Conservation (phyloP, 352 stramenopile species). For the Globisporangium cystogenes region DNA sequence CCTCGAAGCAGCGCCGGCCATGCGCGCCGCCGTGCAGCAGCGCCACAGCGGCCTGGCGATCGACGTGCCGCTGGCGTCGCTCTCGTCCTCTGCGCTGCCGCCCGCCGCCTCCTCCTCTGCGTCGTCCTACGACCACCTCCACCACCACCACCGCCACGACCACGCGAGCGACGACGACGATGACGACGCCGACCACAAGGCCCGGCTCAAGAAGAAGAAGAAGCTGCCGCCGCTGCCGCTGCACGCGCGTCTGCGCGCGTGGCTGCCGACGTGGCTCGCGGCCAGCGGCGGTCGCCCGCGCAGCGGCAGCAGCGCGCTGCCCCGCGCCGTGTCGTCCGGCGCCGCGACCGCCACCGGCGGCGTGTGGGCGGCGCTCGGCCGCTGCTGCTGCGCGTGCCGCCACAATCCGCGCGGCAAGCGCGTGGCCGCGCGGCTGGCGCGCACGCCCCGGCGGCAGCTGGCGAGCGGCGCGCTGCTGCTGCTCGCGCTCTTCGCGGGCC, state of each 20-base stretch:
- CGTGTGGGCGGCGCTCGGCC: not conserved
- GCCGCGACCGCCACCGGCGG: too few species aligned
- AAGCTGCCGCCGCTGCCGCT: too few species aligned
- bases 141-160: not conserved
- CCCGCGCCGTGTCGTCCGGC: not conserved
- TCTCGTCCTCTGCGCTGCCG: not conserved
- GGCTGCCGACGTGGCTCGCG: conserved; percentile 1
- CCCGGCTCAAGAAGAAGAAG: not conserved
- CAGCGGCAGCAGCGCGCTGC: not conserved
- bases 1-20: not conserved
- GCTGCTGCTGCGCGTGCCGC: not conserved
- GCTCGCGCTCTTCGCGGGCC: conserved; percentile 21
- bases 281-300: not conserved
- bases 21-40: not conserved
- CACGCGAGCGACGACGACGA: conserved; percentile 1
- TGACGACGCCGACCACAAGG: not conserved
- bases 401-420: conserved; percentile 1
- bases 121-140: not conserved
- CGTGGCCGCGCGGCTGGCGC: not conserved
- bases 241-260: not conserved
- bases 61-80: conserved; percentile 1
- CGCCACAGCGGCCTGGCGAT: conserved; percentile 5
- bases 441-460: conserved; percentile 1
- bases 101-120: not conserved
- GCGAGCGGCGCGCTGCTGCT: not conserved